Conservation (phyloP, 2,329 filamentous ascomycete species). For the Hymenoscyphus repandus region DNA sequence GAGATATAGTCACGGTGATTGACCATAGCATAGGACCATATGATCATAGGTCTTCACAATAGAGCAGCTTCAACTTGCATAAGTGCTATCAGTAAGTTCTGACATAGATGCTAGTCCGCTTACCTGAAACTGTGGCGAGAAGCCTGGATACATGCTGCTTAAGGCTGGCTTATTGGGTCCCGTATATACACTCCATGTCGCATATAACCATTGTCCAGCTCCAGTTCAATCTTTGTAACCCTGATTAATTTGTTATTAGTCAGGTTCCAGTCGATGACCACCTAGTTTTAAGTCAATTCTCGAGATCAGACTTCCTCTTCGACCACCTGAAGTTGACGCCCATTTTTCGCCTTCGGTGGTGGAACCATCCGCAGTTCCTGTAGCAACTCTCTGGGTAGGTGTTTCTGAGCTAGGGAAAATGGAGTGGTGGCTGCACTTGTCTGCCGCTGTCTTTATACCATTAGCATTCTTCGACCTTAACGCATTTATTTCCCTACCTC, state of each 20-base stretch:
- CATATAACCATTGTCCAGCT: not conserved
- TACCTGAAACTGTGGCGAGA: too few relatives aligned
- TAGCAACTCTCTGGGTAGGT: slow-evolving; percentile 76
- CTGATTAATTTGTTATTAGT: not conserved
- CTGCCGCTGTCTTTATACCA: slow-evolving; percentile 65
- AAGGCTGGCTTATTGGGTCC: too few relatives aligned
- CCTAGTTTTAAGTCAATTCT: slow-evolving; percentile 10
- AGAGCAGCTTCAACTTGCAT: too few relatives aligned
- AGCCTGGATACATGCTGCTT: too few relatives aligned
- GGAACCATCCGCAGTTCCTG: slow-evolving; percentile 74
- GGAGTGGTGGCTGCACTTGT: slow-evolving; percentile 65
- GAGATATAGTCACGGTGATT: too few relatives aligned
- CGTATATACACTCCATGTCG: too few relatives aligned
- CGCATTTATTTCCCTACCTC: slow-evolving; percentile 51
- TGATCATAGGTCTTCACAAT: too few relatives aligned
- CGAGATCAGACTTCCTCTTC: slow-evolving; percentile 32
- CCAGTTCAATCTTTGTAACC: not conserved
- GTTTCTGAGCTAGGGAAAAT: slow-evolving; percentile 78
- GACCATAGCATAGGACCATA: too few relatives aligned
- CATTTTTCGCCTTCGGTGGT: slow-evolving; percentile 43
- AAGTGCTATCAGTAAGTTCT: too few relatives aligned
- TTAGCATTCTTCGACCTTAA: slow-evolving; percentile 13
- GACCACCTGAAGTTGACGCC: slow-evolving; percentile 32
- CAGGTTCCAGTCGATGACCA: not conserved
- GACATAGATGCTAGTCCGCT: too few relatives aligned